Evolutionary conservation across 495 filamentous ascomycete genomes (phyloP), one percentile per base, ranked within the genome.

Genomic region (Penicillium bialowiezense): DNA sequence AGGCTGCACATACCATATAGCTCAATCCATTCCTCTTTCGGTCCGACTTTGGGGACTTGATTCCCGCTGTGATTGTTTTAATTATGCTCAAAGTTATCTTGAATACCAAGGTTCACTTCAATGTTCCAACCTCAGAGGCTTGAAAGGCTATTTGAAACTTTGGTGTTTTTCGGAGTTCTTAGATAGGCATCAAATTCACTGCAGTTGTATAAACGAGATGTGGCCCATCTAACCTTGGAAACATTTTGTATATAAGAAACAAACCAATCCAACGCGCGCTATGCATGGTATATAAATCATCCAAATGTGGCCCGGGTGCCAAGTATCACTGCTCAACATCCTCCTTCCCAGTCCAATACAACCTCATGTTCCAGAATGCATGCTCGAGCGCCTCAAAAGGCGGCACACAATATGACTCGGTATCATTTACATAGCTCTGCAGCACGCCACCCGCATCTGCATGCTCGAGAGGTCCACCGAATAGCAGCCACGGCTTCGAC

Each of bases 301-400:
- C 41, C 12, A 6, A 44, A 48, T 32, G 23, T 33, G 34, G 1
- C 13, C 7, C n/a, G n/a, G n/a, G n/a, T n/a, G n/a, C n/a, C n/a
- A n/a, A 17, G 18, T 3, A 33, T 35, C 20, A 45, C 4, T 26
- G 19, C 15, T 26, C 20, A 3, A 7, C 24, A 3, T 9, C 17
- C 18, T 10, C 15, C 10, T 14, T n/a, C 29, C 35, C 48, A 35
- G 33, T 7, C 41, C 42, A 71, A 52, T 76, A 78, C 33, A 79
- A 45, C 33, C 66, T 56, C 52, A 69, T 70, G 13, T 54, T 59
- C 72, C 72, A 75, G 55, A 75, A 75, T 2, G 72, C 67, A 62
- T 71, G 59, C 48, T 71, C 68, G 23, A 56, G 47, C 21, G 52
- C 51, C 41, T 61, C 64, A 45, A 77, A 76, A 29, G 48, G 41